Evolutionary conservation across 139 green algal genomes (phyloP), one percentile per base, ranked within the genome.

Genomic region (Chlamydomonas urium): DNA sequence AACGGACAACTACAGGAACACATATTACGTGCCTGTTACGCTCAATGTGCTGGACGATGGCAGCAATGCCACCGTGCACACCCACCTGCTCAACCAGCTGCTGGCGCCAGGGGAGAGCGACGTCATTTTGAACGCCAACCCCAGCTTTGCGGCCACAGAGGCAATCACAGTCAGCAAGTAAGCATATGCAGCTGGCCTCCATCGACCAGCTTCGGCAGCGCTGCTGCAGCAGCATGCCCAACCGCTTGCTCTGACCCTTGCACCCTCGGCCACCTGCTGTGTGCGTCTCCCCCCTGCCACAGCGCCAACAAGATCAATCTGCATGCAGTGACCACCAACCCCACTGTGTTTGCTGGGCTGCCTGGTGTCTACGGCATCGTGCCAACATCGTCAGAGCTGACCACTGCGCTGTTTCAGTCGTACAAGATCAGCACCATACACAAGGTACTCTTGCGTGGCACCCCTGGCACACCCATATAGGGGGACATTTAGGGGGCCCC

Each of bases 51-150:
- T 33, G 23, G 60, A 67, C 60, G 60, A 67, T 26, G 33, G 21
- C 10, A 67, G 60, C 60, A 21, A 67, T 26, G 32, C 23, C 23
- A 29, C 23, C 10, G 21, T 21, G 19, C 60, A 67, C 60, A 47
- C 32, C 14, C 42, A 53, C 14, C 42, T 10, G 42, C 42, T n/a
- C 14, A 10, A 53, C 14, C 42, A 53, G 42, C 42, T n/a, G 42
- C 42, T 53, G 42, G 29, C 60, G 42, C 29, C 60, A n/a, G 60
- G 60, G 23, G 32, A 31, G 19, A 8, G n/a, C 32, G 60, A 67
- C 21, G n/a, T 67, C 60, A 31, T 67, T 21, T 8, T 67, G 33
- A 67, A 67, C 33, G 60, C 60, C n/a, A 67, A 67, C 60, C 60
- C 60, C 5, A 45, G 19, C 10, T 67, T 67, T 42, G 60, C 60